Conservation (phyloP, 2,329 filamentous ascomycete species). For the Cladosporium sp. region DNA sequence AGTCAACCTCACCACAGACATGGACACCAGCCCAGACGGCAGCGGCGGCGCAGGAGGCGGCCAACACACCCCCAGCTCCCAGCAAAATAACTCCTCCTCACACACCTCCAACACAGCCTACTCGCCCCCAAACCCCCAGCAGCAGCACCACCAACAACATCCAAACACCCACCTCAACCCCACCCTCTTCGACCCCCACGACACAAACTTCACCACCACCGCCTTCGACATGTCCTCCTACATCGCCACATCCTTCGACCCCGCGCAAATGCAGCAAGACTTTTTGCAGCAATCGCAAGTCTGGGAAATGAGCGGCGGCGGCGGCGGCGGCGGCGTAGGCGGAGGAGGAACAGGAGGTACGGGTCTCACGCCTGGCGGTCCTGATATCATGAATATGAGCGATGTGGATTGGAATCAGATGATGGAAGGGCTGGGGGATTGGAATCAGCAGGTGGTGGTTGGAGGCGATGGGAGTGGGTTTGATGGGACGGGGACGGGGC, state of each 20-base stretch:
- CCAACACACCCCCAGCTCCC: constrained; percentile 32
- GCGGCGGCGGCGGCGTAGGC: neutral
- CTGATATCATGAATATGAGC: constrained; percentile 34
- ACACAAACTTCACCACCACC: constrained; percentile 23
- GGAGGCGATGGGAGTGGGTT: neutral
- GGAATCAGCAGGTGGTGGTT: constrained; percentile 2
- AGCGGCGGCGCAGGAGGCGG: constrained; percentile 28
- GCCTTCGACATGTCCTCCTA: constrained; percentile 31
- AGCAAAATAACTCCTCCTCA: constrained; percentile 32
- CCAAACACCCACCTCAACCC: constrained; percentile 17
- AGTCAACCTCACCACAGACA: constrained; percentile 26
- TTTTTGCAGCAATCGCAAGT: constrained; percentile 14
- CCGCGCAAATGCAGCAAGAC: constrained; percentile 19
- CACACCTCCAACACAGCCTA: constrained; percentile 34
- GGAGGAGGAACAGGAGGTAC: neutral
- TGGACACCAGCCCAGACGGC: constrained; percentile 37
- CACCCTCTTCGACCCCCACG: constrained; percentile 24
- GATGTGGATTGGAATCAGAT: constrained; percentile 37
- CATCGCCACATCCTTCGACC: constrained; percentile 15
- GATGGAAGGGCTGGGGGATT: constrained; percentile 30
- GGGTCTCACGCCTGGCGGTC: constrained; percentile 26
- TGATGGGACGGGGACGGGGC: neutral
- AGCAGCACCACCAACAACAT: constrained; percentile 1
- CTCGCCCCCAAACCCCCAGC: constrained; percentile 30
- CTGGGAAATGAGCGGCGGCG: constrained; percentile 29